Evolutionary conservation across 129 eudicot species (phyloP), one percentile per base, ranked within the genome.

Genomic region (Arctium lappa): DNA sequence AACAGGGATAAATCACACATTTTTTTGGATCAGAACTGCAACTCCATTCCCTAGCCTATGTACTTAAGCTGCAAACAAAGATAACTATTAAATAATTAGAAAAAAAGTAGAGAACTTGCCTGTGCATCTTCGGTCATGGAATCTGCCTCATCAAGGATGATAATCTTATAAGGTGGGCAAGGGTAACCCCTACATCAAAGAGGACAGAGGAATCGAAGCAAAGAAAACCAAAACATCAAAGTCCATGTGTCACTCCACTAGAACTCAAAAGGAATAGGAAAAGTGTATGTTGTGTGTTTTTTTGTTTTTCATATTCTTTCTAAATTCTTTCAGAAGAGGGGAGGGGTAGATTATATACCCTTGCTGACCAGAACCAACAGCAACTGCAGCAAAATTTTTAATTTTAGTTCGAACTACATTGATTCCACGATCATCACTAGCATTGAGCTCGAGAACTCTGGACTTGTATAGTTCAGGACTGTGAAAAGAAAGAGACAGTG

Each of bases 61-160:
- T 6, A 65, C 71, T 65, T 65, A 65, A 65, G 13, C 71, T 65
- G 71, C 76, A 63, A 74, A 4, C 37, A 82, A 27, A 83, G 8
- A 16, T 5, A 50, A 82, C 3, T 69, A 36, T 5, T 16, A 12
- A 53, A 83, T 69, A n/a, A 72, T 16, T 15, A 74, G 33, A 79
- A 60, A 40, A 29, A 10, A 50, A 1, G 2, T 29, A 78, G 56
- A 37, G 27, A 33, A 78, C 92, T 80, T 81, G 81, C 99, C 95
- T 96, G 99, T 32, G 99, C 99, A 93, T 96, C 99, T 91, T 96
- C 97, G 12, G 99, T 96, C 99, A 96, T 96, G 73, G 99, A 96
- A 88, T 96, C 98, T 72, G 99, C 98, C 88, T 96, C 99, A 60
- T 96, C 99, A 42, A 96, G 97, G 82, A 96, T 91, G 78, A 96